Evolutionary conservation across 305 asterid species (phyloP), one percentile per base, ranked within the genome.

Genomic region (Nicotiana rustica): DNA sequence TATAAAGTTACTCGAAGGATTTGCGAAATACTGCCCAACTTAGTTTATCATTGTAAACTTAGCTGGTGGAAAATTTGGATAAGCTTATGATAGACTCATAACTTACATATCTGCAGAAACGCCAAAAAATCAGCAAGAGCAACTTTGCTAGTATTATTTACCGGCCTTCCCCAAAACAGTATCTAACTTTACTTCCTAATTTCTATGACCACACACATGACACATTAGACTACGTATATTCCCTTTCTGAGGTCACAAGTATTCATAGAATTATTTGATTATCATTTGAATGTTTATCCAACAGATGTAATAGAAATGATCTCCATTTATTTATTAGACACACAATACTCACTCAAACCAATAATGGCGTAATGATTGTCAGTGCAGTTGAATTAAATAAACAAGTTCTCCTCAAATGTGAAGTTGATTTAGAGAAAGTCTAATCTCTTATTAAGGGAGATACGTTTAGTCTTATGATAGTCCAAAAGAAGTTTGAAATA

Each of bases 321-420:
- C 19, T 19, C 36, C 59, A 12, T 19, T 19, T 44, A 70, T 12
- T 70, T 70, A 29, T 70, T 44, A 44, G 18, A 21, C 19, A 21
- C 10, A 31, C 36, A 44, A 44, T 44, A n/a, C 36, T 10, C 36
- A 18, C 6, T 44, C 60, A 44, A 64, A 47, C n/a, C 19, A 18
- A 70, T 70, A n/a, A 44, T 19, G 78, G 12, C 10, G 21, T 19
- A 44, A 44, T 70, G 60, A 44, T 44, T 19, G 60, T 12, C 36
- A 70, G 6, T 19, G 78, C 60, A 70, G 35, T 44, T 10, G 36
- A 25, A 70, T 19, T 0, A 12, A 19, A 44, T 18, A 70, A 13
- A 36, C 29, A 44, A 12, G 36, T 44, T 70, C 35, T 69, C 77
- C 57, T 70, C 36, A 70, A 70, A 44, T 70, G 60, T 70, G 18